A percentile compares a stretch with the other conserved stretches of the same genome.
phyloP scores from a whole-genome alignment of 371 early-diverging fungal species.

The Haplosporangium sp. region DNA sequence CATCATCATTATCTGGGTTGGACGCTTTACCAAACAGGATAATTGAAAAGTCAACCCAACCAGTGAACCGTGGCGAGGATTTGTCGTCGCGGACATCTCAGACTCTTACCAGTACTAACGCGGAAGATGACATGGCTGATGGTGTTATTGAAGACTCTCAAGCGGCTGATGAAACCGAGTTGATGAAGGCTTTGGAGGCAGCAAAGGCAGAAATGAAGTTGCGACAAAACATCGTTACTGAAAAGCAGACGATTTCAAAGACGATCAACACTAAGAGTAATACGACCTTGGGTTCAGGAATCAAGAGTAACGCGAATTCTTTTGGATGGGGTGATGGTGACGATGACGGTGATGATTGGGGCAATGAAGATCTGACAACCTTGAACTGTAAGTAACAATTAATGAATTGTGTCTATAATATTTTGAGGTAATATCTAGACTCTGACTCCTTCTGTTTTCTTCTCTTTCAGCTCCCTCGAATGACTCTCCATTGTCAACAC shows the following conservation, averaged over 20 bases:
- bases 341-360: slow-evolving; percentile 45
- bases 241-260: neutral
- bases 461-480: slow-evolving; percentile 4
- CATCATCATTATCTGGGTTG: neutral
- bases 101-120: neutral
- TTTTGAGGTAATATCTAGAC: too few species aligned
- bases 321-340: slow-evolving; percentile 40
- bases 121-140: neutral
- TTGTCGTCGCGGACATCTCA: neutral
- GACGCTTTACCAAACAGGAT: neutral
- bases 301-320: slow-evolving; percentile 4
- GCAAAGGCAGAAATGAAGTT: slow-evolving; percentile 50
- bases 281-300: neutral
- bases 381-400: slow-evolving; percentile 25
- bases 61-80: neutral
- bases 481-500: slow-evolving; percentile 7
- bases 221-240: slow-evolving; percentile 23
- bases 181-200: slow-evolving; percentile 41
- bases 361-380: slow-evolving; percentile 26
- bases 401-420: neutral
- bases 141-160: slow-evolving; percentile 4
- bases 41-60: slow-evolving; percentile 1
- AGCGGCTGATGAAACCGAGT: slow-evolving; percentile 21
- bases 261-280: neutral
- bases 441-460: neutral